Evolutionary conservation across 768 basidiomycete genomes (phyloP).

Genomic region (Lactarius sanguifluus): DNA sequence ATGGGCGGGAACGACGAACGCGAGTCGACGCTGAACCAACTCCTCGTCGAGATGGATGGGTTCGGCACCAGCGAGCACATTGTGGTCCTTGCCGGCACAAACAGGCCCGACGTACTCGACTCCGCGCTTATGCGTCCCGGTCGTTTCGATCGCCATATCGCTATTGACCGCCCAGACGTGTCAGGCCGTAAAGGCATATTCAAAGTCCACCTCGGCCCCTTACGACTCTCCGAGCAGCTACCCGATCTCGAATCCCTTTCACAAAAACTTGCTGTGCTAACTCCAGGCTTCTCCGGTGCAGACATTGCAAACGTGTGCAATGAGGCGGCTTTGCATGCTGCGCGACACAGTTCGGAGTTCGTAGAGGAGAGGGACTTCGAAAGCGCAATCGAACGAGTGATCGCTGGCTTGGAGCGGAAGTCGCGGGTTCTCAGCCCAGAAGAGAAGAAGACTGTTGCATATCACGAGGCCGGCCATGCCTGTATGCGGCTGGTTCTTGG

Average conservation of each 20-base stretch:
- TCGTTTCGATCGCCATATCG: constrained; percentile 95
- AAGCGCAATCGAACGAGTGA: constrained; percentile 96
- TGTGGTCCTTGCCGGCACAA: constrained; percentile 95
- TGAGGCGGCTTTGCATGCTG: constrained; percentile 94
- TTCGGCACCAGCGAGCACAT: constrained; percentile 97
- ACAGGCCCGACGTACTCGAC: constrained; percentile 95
- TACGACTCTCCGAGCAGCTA: constrained; percentile 62
- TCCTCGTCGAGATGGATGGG: constrained; percentile 99
- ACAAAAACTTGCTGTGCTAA: constrained; percentile 93
- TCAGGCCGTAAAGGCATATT: constrained; percentile 93
- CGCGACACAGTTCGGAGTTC: constrained; percentile 74
- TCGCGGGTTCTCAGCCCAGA: constrained; percentile 88
- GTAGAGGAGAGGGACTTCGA: constrained; percentile 90
- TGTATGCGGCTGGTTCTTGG: constrained; percentile 98
- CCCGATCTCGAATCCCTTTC: constrained; percentile 59
- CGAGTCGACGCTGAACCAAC: constrained; percentile 95
- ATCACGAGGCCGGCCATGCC: constrained; percentile 98
- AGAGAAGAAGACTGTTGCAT: constrained; percentile 98
- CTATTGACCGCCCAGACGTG: constrained; percentile 93
- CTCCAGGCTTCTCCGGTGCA: constrained; percentile 97
- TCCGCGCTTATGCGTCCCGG: constrained; percentile 95
- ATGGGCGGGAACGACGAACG: constrained; percentile 96
- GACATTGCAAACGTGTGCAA: constrained; percentile 99
- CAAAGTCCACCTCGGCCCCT: constrained; percentile 83
- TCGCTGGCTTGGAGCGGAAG: constrained; percentile 96